Evolutionary conservation across 2,329 filamentous ascomycete genomes (phyloP), one percentile per base, ranked within the genome.

Genomic region (Eutypa lata): DNA sequence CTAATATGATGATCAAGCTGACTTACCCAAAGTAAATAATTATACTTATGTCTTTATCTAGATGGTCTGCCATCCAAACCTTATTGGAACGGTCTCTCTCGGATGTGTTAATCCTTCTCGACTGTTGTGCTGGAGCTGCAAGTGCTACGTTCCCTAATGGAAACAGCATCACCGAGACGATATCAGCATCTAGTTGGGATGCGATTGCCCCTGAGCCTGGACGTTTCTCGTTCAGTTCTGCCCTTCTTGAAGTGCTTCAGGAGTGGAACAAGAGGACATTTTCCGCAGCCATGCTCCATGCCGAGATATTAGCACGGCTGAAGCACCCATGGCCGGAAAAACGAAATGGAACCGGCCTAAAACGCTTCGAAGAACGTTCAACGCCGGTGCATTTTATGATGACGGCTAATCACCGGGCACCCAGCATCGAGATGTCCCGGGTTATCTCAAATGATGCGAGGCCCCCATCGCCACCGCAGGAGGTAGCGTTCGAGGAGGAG

Each of bases 311-410:
- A 16, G 81, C 81, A n/a, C 78, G 81, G 2, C 63, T 84, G 2
- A 84, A 84, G 60, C 81, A 84, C 55, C 81, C 81, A 5, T 71
- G 81, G 7, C 81, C 80, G 19, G 78, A 82, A 57, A 74, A 77
- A 52, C 76, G 80, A 58, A 82, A 84, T 57, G 81, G 81, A 49
- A 31, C 26, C 26, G 26, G 26, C 26, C 26, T 31, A 31, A 80
- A 77, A 65, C 74, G 77, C 18, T 81, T 82, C 46, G 81, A 84
- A 60, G 78, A 79, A 35, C 75, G 81, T 38, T 81, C 80, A 2
- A 84, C 81, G 0, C 81, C 81, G 0, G 79, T 84, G 4, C 81
- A 84, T 59, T 83, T 83, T 59, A 84, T 84, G 78, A 83, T 83
- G 80, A 84, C 81, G 2, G 74, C 79, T 18, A 82, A 84, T 53